Percentiles rank a stretch among this genome's conserved stretches.
Conservation (phyloP, 129 eudicot species). For the Centrapalus pauciflorus region DNA sequence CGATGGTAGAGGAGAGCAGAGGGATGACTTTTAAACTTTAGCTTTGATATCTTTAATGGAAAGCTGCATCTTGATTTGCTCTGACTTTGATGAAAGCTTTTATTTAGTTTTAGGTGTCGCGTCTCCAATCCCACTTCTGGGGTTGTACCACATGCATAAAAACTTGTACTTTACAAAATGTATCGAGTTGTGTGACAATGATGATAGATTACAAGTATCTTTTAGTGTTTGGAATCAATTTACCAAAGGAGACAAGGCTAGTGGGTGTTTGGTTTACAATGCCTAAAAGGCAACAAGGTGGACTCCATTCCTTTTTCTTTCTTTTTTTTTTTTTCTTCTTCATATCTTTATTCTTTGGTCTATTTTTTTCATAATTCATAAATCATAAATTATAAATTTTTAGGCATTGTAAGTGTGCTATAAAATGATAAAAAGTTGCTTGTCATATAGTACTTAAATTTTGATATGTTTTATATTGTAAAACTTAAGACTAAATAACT, state of each 20-base stretch:
- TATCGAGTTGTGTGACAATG: slow-evolving; percentile 19
- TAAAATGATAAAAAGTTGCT: too few relatives aligned
- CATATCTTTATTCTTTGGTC: neutral
- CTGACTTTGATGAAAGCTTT: slow-evolving; percentile 26
- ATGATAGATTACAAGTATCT: slow-evolving; percentile 8
- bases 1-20: too few relatives aligned
- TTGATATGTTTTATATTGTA: too few relatives aligned
- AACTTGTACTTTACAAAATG: slow-evolving; percentile 25
- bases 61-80: slow-evolving; percentile 23
- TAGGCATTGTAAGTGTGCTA: too few relatives aligned
- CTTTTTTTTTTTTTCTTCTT: slow-evolving; percentile 1
- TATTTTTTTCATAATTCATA: too few relatives aligned
- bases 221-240: slow-evolving; percentile 32
- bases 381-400: too few relatives aligned
- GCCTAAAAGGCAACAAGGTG: slow-evolving; percentile 42
- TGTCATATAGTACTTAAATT: too few relatives aligned
- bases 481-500: too few relatives aligned
- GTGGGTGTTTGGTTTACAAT: slow-evolving; percentile 78
- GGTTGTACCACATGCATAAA: slow-evolving; percentile 14
- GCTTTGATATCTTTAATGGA: slow-evolving; percentile 14
- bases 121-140: slow-evolving; percentile 12
- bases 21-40: too few relatives aligned
- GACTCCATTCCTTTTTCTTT: slow-evolving; percentile 26
- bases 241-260: slow-evolving; percentile 50
- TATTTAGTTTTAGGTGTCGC: slow-evolving; percentile 8